A percentile compares a stretch with the other conserved stretches of the same genome.
phyloP scores from a whole-genome alignment of 2,329 filamentous ascomycete species.

The Verticillium dahliae region DNA sequence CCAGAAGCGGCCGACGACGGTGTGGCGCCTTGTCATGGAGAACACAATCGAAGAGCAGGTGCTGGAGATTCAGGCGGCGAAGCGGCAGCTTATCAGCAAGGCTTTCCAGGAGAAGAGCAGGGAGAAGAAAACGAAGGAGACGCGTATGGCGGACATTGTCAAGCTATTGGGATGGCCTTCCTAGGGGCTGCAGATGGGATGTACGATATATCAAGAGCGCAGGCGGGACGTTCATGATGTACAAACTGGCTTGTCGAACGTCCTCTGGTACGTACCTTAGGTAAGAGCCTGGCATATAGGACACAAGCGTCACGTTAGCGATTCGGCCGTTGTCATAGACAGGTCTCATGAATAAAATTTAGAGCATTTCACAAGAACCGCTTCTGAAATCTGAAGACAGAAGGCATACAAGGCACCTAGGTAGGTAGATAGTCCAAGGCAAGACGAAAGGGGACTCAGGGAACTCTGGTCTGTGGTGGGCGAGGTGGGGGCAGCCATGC shows the following conservation, averaged over 20 bases:
- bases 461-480: neutral
- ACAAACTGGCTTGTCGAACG: no score
- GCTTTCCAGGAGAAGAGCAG: slow-evolving; percentile 71
- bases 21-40: slow-evolving; percentile 79
- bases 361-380: no score
- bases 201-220: neutral
- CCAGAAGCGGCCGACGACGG: slow-evolving; percentile 70
- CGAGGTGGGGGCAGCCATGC: neutral
- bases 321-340: no score
- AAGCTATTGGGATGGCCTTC: slow-evolving; percentile 33
- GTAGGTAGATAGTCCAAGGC: no score
- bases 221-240: neutral
- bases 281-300: no score
- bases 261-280: no score
- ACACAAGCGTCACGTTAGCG: no score
- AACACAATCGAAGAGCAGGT: slow-evolving; percentile 76
- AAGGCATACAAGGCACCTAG: no score
- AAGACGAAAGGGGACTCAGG: neutral
- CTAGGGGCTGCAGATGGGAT: neutral
- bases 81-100: slow-evolving; percentile 68
- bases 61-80: slow-evolving; percentile 69
- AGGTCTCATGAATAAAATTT: no score
- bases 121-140: slow-evolving; percentile 48
- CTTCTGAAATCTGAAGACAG: no score
- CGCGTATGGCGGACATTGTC: slow-evolving; percentile 48